Conservation (phyloP, 2,329 filamentous ascomycete species). For the Alternaria atra region DNA sequence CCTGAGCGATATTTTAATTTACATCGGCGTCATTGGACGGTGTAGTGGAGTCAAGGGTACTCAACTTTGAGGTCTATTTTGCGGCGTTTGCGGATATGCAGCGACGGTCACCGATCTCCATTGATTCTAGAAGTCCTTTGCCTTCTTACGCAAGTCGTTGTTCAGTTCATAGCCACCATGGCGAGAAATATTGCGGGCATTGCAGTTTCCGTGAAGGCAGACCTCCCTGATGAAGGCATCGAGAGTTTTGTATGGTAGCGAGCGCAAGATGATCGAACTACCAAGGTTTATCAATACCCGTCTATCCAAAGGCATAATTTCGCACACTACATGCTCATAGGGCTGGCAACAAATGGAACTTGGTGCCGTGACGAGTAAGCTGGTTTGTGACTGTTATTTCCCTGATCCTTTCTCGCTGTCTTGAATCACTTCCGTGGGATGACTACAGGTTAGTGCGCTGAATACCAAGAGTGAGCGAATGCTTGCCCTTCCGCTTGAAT, state of each 20-base stretch:
- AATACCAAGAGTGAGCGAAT: background rate
- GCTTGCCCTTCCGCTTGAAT: background rate
- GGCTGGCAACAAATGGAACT: background rate
- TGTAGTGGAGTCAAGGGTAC: conserved; percentile 3
- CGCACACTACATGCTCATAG: background rate
- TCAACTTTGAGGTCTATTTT: conserved; percentile 1
- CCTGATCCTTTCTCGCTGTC: background rate
- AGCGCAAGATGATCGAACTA: background rate
- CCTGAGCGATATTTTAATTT: background rate
- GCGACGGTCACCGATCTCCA: background rate
- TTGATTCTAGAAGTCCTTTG: background rate
- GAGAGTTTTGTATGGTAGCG: background rate
- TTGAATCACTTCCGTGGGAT: background rate
- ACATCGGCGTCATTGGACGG: conserved; percentile 11
- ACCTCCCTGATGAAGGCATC: background rate
- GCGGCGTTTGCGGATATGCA: conserved; percentile 4
- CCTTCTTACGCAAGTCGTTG: background rate
- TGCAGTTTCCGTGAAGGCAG: background rate
- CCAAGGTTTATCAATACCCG: background rate
- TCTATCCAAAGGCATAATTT: background rate
- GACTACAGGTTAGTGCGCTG: background rate
- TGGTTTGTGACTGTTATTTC: background rate
- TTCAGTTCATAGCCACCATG: background rate
- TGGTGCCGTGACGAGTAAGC: background rate
- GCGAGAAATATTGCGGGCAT: background rate